Percentiles rank a stretch among this genome's conserved stretches.
These are phyloP conservation scores for Phytophthora brassicae DNA, from an alignment of 352 stramenopile species.

Conservation along the genomic window DNA sequence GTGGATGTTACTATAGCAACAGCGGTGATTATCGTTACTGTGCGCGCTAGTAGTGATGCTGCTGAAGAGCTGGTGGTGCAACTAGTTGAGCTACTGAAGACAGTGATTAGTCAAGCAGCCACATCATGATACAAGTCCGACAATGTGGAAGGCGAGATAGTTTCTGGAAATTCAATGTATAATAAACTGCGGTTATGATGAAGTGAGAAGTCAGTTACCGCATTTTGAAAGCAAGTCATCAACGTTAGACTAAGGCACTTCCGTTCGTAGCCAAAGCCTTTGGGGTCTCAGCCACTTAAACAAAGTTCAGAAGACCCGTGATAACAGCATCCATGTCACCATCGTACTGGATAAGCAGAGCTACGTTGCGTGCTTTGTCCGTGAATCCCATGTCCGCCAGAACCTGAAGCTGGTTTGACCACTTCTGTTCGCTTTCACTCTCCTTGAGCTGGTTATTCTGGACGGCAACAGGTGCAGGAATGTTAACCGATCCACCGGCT, in stretches of 20 bases:
- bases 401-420: conserved; percentile 43
- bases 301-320: conserved; percentile 39
- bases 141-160: neutral
- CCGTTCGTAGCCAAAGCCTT: conserved; percentile 6
- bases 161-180: conserved; percentile 27
- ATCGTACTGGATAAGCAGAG: conserved; percentile 57
- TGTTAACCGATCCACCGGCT: conserved; percentile 20
- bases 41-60: conserved; percentile 54
- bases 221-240: conserved; percentile 1
- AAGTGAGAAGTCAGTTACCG: neutral
- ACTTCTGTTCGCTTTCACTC: conserved; percentile 50
- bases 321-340: conserved; percentile 74
- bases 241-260: conserved; percentile 4
- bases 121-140: neutral
- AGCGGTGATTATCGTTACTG: conserved; percentile 38
- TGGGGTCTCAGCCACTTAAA: conserved; percentile 9
- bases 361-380: conserved; percentile 53
- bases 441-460: conserved; percentile 22
- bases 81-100: conserved; percentile 41
- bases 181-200: conserved; percentile 24
- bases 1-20: conserved; percentile 50
- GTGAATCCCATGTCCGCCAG: conserved; percentile 76
- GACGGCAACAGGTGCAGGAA: conserved; percentile 35
- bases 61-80: conserved; percentile 45
- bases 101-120: conserved; percentile 13